Evolutionary conservation across 192 early-diverging fungal species (phyloP).

Genomic region (Coemansia sp.): DNA sequence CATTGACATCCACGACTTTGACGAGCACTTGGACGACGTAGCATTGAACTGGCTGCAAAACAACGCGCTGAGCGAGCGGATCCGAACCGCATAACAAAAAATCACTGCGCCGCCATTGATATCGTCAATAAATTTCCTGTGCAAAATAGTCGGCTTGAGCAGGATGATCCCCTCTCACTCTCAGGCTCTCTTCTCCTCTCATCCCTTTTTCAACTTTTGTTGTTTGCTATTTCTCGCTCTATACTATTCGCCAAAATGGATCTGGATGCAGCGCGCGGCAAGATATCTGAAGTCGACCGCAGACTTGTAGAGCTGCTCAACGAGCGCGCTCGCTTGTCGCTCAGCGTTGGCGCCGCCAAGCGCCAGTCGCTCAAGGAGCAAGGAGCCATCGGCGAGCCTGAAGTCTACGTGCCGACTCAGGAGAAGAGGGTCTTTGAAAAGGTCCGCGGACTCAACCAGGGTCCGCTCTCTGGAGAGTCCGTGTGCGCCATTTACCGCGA

Average conservation of each 20-base stretch:
- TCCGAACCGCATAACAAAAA: constrained; percentile 26
- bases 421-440: constrained; percentile 80
- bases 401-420: constrained; percentile 76
- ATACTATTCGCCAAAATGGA: constrained; percentile 39
- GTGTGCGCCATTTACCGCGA: constrained; percentile 74
- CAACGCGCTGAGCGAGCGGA: constrained; percentile 36
- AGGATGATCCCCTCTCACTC: background rate
- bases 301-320: constrained; percentile 78
- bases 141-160: background rate
- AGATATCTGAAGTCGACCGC: constrained; percentile 77
- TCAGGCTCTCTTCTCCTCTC: background rate
- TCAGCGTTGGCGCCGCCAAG: constrained; percentile 80
- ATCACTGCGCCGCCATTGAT: too few species aligned
- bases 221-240: background rate
- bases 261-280: constrained; percentile 61
- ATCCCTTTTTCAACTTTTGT: background rate
- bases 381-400: constrained; percentile 51
- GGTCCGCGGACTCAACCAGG: constrained; percentile 71
- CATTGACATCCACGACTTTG: constrained; percentile 52
- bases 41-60: constrained; percentile 57
- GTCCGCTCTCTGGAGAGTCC: constrained; percentile 73
- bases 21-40: constrained; percentile 53
- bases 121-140: too few species aligned
- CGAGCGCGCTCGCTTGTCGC: constrained; percentile 78
- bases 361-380: constrained; percentile 52